Percentiles rank a stretch among this genome's conserved stretches.
phyloP scores from a whole-genome alignment of 208 protist genomes.

The Acanthamoeba royreba region DNA sequence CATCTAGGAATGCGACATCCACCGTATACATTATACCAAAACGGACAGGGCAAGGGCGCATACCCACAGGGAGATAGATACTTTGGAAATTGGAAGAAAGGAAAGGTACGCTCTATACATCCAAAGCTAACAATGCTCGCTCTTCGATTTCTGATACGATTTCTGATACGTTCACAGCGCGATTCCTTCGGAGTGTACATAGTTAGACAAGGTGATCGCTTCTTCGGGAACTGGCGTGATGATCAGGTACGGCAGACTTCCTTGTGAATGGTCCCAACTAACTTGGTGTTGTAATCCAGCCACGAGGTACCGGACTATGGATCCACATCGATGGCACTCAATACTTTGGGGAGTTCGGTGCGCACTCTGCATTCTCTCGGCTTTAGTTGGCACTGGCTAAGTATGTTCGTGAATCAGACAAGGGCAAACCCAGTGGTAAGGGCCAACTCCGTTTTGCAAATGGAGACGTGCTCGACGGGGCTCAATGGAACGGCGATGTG shows the following conservation, averaged over 20 bases:
- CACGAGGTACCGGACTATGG: neutral
- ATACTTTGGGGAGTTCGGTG: slow-evolving; percentile 22
- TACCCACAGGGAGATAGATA: slow-evolving; percentile 17
- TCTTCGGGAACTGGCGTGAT: slow-evolving; percentile 12
- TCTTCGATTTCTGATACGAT: neutral
- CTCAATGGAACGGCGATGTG: neutral
- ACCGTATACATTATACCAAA: slow-evolving; percentile 6
- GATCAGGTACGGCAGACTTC: neutral
- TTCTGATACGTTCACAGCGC: neutral
- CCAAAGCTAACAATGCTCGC: neutral
- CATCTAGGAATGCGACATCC: neutral
- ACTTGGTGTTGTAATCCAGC: neutral
- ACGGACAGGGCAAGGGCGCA: neutral
- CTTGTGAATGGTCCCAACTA: neutral
- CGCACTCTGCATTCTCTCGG: neutral
- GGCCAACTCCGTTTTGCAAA: neutral
- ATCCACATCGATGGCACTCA: neutral
- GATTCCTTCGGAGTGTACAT: slow-evolving; percentile 26
- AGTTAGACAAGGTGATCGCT: neutral
- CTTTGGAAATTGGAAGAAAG: slow-evolving; percentile 37
- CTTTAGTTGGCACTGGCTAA: neutral
- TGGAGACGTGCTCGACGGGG: neutral
- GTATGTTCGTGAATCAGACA: neutral
- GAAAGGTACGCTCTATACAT: neutral
- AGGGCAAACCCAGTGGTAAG: neutral